Percentiles rank a stretch among this genome's conserved stretches.
These are phyloP conservation scores for Cladosporium austrohemisphaericum DNA, from an alignment of 2,329 filamentous ascomycete species.

Conservation along the genomic window DNA sequence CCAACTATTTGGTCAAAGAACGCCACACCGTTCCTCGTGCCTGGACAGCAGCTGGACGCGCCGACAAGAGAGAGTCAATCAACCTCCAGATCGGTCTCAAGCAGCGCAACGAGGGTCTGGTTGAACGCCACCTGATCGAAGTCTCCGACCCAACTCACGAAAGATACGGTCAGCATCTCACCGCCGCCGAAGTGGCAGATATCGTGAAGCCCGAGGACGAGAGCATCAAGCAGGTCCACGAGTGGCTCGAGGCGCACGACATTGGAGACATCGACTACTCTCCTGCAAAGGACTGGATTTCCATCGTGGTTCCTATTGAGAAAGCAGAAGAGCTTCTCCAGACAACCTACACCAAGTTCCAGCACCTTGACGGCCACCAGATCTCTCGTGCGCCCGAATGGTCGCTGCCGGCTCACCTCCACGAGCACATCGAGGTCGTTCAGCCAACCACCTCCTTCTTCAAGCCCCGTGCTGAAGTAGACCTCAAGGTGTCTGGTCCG, in stretches of 20 bases:
- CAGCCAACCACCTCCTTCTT: slow-evolving; percentile 61
- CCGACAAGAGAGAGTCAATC: slow-evolving; percentile 45
- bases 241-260: slow-evolving; percentile 55
- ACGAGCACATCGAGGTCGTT: slow-evolving; percentile 56
- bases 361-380: slow-evolving; percentile 50
- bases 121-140: slow-evolving; percentile 54
- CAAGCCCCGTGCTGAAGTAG: slow-evolving; percentile 30
- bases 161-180: slow-evolving; percentile 53
- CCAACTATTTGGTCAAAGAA: slow-evolving; percentile 54
- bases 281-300: slow-evolving; percentile 57
- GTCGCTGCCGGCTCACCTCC: slow-evolving; percentile 56
- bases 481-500: slow-evolving; percentile 19
- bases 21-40: slow-evolving; percentile 49
- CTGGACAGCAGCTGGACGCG: slow-evolving; percentile 49
- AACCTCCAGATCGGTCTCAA: slow-evolving; percentile 57
- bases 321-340: slow-evolving; percentile 52
- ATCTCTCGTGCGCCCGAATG: slow-evolving; percentile 53
- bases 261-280: slow-evolving; percentile 46
- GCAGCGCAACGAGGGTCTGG: slow-evolving; percentile 53
- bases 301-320: slow-evolving; percentile 50
- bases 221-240: slow-evolving; percentile 50
- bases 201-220: slow-evolving; percentile 53
- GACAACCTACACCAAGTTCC: slow-evolving; percentile 51
- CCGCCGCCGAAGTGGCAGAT: slow-evolving; percentile 48
- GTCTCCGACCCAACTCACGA: slow-evolving; percentile 52